Percentiles rank a stretch among this genome's conserved stretches.
Conservation (phyloP, 2,329 filamentous ascomycete species). For the Pseudocercospora fijiensis region DNA sequence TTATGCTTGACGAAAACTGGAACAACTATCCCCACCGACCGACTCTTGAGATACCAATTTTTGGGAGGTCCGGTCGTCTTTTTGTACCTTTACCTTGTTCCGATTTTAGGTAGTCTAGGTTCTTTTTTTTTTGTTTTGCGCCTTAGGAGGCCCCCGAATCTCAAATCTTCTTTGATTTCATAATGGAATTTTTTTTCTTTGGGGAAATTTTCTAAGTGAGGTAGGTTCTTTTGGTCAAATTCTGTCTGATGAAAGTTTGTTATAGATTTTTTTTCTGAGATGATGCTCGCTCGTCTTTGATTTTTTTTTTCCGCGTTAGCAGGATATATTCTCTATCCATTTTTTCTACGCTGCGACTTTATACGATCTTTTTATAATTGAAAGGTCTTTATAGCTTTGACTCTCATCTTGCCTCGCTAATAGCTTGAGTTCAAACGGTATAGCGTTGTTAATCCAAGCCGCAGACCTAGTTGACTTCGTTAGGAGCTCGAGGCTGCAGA, state of each 20-base stretch:
- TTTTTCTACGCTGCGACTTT: slow-evolving; percentile 46
- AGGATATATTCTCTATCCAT: slow-evolving; percentile 53
- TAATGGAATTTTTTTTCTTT: no score
- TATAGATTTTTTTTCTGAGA: slow-evolving; percentile 49
- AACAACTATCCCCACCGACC: neutral
- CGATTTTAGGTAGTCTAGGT: slow-evolving; percentile 12
- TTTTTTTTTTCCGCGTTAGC: slow-evolving; percentile 51
- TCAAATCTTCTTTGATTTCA: no score
- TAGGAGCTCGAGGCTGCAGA: slow-evolving; percentile 47
- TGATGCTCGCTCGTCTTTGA: slow-evolving; percentile 45
- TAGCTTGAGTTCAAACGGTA: no score
- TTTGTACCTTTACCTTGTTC: slow-evolving; percentile 1
- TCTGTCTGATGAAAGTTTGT: slow-evolving; percentile 47
- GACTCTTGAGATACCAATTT: slow-evolving; percentile 1
- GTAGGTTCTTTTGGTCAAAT: slow-evolving; percentile 48
- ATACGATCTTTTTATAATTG: slow-evolving; percentile 54
- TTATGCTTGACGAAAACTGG: neutral
- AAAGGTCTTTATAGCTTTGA: slow-evolving; percentile 47
- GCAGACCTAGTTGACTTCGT: slow-evolving; percentile 40
- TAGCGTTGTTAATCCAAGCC: slow-evolving; percentile 53
- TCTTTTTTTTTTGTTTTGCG: slow-evolving; percentile 5
- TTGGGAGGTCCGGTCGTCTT: slow-evolving; percentile 3
- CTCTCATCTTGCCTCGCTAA: slow-evolving; percentile 48
- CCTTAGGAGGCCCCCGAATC: neutral
- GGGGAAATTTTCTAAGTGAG: no score